Conservation (phyloP, 495 filamentous ascomycete species). For the Clavariopsis aquatica region DNA sequence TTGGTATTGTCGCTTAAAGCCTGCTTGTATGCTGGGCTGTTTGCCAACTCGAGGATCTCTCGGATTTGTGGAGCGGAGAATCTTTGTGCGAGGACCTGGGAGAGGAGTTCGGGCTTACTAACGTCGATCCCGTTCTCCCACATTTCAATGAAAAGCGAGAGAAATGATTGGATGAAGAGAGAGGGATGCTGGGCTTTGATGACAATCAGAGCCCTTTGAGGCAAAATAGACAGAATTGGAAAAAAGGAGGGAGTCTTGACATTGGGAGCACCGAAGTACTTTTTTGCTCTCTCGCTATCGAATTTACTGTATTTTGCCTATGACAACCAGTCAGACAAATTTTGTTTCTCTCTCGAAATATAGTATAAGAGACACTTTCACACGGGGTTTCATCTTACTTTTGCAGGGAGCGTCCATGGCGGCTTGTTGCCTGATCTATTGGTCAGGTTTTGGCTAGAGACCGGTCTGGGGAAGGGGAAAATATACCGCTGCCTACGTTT, state of each 20-base stretch:
- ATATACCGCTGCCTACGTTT: conserved; percentile 62
- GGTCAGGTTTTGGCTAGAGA: conserved; percentile 8
- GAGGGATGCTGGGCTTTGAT: conserved; percentile 53
- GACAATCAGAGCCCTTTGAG: conserved; percentile 65
- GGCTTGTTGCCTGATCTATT: conserved; percentile 63
- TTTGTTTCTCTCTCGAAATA: neutral
- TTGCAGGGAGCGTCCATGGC: conserved; percentile 68
- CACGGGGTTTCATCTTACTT: conserved; percentile 45
- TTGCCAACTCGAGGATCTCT: conserved; percentile 54
- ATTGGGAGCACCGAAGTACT: conserved; percentile 54
- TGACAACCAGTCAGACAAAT: neutral
- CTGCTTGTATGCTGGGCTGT: conserved; percentile 58
- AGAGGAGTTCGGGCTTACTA: conserved; percentile 51
- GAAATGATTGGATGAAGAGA: conserved; percentile 50
- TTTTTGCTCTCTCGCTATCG: conserved; percentile 58
- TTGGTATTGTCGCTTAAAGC: conserved; percentile 59
- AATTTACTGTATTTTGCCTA: conserved; percentile 51
- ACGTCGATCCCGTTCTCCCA: conserved; percentile 53
- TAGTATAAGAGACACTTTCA: neutral
- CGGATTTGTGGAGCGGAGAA: conserved; percentile 51
- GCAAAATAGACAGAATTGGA: conserved; percentile 56
- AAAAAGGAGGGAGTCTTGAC: conserved; percentile 54
- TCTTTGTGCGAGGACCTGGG: conserved; percentile 41
- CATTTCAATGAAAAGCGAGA: conserved; percentile 51
- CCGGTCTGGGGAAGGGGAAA: conserved; percentile 10